Evolutionary conservation across 306 rosid genomes (phyloP).

Genomic region (Quillaja saponaria): DNA sequence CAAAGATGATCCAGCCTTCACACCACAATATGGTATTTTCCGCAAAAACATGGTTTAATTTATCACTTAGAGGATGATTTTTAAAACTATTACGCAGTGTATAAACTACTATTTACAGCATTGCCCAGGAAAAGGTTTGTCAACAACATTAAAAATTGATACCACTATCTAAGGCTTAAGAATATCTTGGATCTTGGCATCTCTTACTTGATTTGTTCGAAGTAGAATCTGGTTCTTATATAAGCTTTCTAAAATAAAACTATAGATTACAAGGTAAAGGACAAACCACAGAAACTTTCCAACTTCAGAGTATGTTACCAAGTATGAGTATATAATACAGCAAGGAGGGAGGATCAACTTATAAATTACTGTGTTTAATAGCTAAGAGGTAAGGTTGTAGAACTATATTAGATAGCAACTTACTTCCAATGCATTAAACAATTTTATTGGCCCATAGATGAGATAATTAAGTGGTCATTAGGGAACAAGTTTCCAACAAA

Average conservation of each 20-base stretch:
- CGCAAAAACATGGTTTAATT: not conserved
- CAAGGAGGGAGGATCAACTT: slow-evolving; percentile 3
- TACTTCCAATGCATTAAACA: no score
- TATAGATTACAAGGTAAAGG: not conserved
- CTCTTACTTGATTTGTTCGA: not conserved
- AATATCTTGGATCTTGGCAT: not conserved
- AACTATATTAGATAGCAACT: slow-evolving; percentile 29
- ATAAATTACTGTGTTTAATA: slow-evolving; percentile 14
- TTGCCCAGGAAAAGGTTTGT: no score
- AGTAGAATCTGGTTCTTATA: not conserved
- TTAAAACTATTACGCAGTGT: no score
- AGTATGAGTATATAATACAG: not conserved
- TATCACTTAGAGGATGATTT: no score
- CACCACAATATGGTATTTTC: no score
- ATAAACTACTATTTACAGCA: no score
- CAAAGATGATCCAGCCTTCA: slow-evolving; percentile 4
- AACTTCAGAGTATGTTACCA: not conserved
- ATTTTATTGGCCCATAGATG: slow-evolving; percentile 15
- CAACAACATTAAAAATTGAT: not conserved
- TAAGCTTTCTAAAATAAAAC: not conserved
- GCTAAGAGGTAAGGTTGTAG: slow-evolving; percentile 14
- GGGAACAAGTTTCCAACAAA: slow-evolving; percentile 33
- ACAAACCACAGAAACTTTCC: not conserved
- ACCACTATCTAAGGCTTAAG: not conserved
- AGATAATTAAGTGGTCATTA: slow-evolving; percentile 21